Conservation (phyloP, 2,329 filamentous ascomycete species). For the Madurella fahalii region DNA sequence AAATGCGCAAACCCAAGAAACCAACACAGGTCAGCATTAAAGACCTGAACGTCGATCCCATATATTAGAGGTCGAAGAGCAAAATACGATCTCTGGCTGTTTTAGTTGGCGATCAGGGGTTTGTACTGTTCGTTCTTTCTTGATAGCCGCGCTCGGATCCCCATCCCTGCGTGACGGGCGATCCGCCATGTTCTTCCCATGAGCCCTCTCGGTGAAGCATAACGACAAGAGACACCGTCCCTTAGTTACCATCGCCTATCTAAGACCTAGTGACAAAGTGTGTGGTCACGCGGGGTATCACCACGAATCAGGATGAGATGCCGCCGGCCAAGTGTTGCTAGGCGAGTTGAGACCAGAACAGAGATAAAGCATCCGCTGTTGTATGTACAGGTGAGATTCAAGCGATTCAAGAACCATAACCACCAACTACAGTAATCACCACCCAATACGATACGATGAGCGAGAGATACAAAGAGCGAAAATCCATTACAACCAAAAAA, state of each 20-base stretch:
- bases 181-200: too few species aligned
- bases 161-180: too few species aligned
- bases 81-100: neutral
- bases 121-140: too few species aligned
- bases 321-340: too few species aligned
- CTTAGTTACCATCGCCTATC: neutral
- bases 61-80: neutral
- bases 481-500: conserved; percentile 1
- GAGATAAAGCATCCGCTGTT: neutral
- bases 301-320: neutral
- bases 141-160: too few species aligned
- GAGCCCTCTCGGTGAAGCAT: too few species aligned
- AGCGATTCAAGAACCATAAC: neutral
- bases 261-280: neutral
- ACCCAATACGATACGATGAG: neutral
- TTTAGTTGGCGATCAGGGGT: neutral
- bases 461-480: neutral
- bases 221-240: too few species aligned
- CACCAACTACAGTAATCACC: neutral
- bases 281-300: neutral
- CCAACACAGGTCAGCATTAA: neutral
- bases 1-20: neutral
- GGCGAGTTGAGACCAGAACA: neutral
- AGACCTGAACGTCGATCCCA: neutral
- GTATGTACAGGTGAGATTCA: neutral